Conservation (phyloP, 345 rosid genomes). For the Brassica cretica region DNA sequence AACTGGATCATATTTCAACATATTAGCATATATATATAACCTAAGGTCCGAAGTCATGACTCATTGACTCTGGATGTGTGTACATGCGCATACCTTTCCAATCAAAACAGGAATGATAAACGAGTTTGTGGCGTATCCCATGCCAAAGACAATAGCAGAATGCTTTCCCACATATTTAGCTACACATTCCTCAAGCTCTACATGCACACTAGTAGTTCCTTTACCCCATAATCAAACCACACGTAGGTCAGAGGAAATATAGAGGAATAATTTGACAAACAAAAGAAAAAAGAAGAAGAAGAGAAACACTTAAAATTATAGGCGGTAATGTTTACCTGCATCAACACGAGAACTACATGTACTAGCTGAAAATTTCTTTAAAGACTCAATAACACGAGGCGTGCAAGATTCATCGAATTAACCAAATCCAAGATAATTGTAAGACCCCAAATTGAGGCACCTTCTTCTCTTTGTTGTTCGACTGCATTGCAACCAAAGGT, state of each 20-base stretch:
- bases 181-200: slow-evolving; percentile 77
- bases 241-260: not conserved
- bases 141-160: slow-evolving; percentile 81
- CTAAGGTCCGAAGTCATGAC: not conserved
- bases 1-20: not conserved
- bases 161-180: slow-evolving; percentile 89
- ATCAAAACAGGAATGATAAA: slow-evolving; percentile 81
- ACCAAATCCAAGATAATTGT: slow-evolving; percentile 96
- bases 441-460: slow-evolving; percentile 93
- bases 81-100: slow-evolving; percentile 63
- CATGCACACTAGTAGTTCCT: slow-evolving; percentile 68
- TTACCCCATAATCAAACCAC: not conserved
- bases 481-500: slow-evolving; percentile 45
- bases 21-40: not conserved
- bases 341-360: slow-evolving; percentile 89
- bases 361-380: slow-evolving; percentile 78
- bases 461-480: slow-evolving; percentile 63
- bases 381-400: slow-evolving; percentile 76
- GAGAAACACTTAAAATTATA: not conserved
- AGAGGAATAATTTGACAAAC: not conserved
- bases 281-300: slow-evolving; percentile 11
- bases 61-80: not conserved
- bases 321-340: slow-evolving; percentile 57
- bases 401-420: slow-evolving; percentile 96
- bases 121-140: slow-evolving; percentile 91